Conservation (phyloP, 2,329 filamentous ascomycete species). For the Aureobasidium sp. region DNA sequence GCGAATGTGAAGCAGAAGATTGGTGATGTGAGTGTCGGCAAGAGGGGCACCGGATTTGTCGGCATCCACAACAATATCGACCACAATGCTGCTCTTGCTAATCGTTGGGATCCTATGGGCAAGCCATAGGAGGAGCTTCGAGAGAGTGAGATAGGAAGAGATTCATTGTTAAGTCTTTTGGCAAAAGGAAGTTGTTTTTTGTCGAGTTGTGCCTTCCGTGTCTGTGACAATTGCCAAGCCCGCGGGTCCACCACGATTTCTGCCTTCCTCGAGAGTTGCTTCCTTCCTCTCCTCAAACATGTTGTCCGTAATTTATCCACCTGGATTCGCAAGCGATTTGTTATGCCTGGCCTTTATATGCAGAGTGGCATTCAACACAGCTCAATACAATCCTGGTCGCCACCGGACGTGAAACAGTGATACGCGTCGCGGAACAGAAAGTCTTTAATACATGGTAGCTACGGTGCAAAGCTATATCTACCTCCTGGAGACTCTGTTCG, state of each 20-base stretch:
- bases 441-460: background rate
- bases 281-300: too few relatives aligned
- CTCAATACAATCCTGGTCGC: background rate
- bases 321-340: background rate
- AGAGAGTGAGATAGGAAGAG: background rate
- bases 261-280: too few relatives aligned
- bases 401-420: background rate
- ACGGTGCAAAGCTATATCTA: background rate
- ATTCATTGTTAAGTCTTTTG: background rate
- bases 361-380: background rate
- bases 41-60: background rate
- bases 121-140: background rate
- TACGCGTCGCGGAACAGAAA: background rate
- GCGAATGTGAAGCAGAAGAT: background rate
- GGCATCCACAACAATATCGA: background rate
- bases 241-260: background rate
- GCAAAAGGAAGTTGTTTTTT: background rate
- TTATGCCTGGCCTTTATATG: background rate
- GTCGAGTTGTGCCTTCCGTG: background rate
- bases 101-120: background rate
- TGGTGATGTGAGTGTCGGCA: background rate
- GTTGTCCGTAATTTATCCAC: too few relatives aligned
- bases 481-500: background rate
- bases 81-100: background rate
- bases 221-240: background rate